Percentiles rank a stretch among this genome's conserved stretches.
These are phyloP conservation scores for Nitzschia inconspicua DNA, from an alignment of 108 stramenopile genomes.

Conservation along the genomic window DNA sequence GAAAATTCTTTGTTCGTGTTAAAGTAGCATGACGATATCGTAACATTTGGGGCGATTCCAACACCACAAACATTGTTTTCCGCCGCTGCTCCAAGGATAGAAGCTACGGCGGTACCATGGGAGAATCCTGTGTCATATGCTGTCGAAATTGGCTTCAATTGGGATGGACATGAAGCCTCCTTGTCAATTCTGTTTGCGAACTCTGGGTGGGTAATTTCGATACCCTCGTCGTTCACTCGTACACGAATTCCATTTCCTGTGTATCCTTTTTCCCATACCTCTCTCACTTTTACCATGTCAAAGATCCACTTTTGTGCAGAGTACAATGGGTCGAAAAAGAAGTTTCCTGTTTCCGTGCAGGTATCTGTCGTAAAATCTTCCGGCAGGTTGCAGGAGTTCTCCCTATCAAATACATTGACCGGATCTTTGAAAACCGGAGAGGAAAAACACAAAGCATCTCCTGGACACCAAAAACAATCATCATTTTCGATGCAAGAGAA, in stretches of 20 bases:
- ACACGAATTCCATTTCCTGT: conserved; percentile 23
- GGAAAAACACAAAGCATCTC: not conserved
- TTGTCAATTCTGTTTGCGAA: conserved; percentile 17
- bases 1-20: not conserved
- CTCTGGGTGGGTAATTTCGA: conserved; percentile 16
- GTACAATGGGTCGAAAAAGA: conserved; percentile 20
- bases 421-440: too few species aligned
- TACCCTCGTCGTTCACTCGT: conserved; percentile 34
- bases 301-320: conserved; percentile 27
- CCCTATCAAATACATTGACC: too few species aligned
- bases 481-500: not conserved
- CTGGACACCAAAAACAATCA: not conserved
- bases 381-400: too few species aligned
- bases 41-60: conserved; percentile 28
- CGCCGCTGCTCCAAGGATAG: conserved; percentile 10
- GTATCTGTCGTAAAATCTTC: too few species aligned
- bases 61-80: conserved; percentile 35
- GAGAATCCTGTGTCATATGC: not conserved
- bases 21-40: conserved; percentile 18
- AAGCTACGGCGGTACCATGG: conserved; percentile 33
- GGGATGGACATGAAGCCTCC: conserved; percentile 22
- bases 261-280: conserved; percentile 27
- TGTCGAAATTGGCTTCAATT: not conserved
- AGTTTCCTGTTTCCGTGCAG: too few species aligned
- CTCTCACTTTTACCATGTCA: conserved; percentile 26